These are phyloP conservation scores for Xenoacremonium recifei DNA, from an alignment of 2,329 filamentous ascomycete species.

Conservation along the genomic window DNA sequence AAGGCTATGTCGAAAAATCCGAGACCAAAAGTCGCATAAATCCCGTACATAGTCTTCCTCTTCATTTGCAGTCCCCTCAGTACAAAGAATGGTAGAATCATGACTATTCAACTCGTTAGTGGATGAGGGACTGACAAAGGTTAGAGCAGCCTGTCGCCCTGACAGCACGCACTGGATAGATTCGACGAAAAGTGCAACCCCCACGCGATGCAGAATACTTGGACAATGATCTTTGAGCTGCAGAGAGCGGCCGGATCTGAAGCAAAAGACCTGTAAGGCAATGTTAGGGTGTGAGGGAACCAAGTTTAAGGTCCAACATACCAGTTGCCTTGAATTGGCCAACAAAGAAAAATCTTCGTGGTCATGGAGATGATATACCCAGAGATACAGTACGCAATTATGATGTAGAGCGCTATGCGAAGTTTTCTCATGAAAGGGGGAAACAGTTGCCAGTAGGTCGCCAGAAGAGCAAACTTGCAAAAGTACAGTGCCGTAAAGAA, in stretches of 20 bases:
- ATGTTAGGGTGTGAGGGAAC: no score
- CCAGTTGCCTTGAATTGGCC: conserved; percentile 2
- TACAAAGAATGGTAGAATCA: not conserved
- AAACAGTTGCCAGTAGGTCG: conserved; percentile 1
- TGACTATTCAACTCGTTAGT: not conserved
- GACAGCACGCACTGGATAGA: not conserved
- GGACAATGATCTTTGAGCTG: not conserved
- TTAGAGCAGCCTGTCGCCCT: not conserved
- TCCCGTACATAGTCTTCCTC: not conserved
- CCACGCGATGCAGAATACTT: conserved; percentile 2
- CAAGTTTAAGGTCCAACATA: not conserved
- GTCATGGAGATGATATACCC: conserved; percentile 1
- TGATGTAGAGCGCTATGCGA: not conserved
- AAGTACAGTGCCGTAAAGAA: conserved; percentile 3
- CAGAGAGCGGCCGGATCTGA: not conserved
- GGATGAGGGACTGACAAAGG: not conserved
- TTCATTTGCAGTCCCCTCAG: not conserved
- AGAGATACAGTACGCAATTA: not conserved
- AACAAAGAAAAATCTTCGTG: conserved; percentile 1
- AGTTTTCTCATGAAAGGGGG: conserved; percentile 1
- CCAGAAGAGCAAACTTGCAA: conserved; percentile 2
- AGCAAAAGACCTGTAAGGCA: not conserved
- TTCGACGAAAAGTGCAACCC: not conserved
- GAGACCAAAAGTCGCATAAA: not conserved
- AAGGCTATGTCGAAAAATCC: conserved; percentile 2